Evolutionary conservation across 208 protist species (phyloP), one percentile per base, ranked within the genome.

Genomic region (Tritrichomonas musculus): DNA sequence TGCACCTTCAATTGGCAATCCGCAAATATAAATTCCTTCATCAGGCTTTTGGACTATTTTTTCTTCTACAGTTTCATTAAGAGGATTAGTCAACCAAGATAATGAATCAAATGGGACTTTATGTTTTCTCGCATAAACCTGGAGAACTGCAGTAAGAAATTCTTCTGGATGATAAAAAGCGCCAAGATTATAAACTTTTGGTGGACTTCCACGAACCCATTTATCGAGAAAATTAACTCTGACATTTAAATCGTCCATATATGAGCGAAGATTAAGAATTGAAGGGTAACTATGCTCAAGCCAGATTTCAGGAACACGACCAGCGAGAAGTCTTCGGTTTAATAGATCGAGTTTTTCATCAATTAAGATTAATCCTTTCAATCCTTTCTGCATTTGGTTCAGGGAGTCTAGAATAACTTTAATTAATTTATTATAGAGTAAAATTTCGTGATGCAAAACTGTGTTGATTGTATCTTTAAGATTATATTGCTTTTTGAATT

Each of bases 121-220:
- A 96, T 99, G 98, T 92, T 97, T 96, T 94, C 98, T 98, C 1
- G 98, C 98, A 8, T 97, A 99, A 20, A 97, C 97, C 95, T 99
- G 98, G 97, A 99, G 98, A 93, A 99, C 98, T 93, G 98, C 98
- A 36, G 98, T 99, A 14, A 99, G 94, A 96, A 99, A 99, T 20
- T 98, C 98, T 97, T 99, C 98, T 60, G 98, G 98, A 95, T 99
- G 99, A 95, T 99, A 99, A 11, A 97, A 93, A 92, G 97, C 96
- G n/a, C 97, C 93, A 66, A 99, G 96, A 95, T 98, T 98, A 11
- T 96, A 94, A 53, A 94, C 92, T 8, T 72, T 50, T 22, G 94
- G 94, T 11, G n/a, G 50, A 11, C 69, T 33, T 53, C 1, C 1
- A 3, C 92, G 57, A 30, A 66, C 4, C 98, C 98, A 99, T 93